Evolutionary conservation across 2,329 filamentous ascomycete species (phyloP).

Genomic region (Clarireedia monteithiana): DNA sequence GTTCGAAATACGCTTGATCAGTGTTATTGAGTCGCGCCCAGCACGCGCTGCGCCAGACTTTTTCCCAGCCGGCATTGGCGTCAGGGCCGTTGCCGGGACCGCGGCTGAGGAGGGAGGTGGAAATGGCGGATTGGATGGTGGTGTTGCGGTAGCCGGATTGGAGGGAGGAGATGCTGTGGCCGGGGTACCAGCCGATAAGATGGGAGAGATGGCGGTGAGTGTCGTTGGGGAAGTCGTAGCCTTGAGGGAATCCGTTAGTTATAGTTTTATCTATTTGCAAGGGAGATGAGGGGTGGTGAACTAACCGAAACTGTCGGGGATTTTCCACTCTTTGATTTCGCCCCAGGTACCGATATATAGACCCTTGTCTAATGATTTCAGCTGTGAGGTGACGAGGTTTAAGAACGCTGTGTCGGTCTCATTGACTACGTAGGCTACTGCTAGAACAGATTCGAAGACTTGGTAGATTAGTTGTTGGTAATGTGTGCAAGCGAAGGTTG

Average conservation of each 20-base stretch:
- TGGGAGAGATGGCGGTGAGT: constrained; percentile 48
- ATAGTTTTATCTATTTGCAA: constrained; percentile 35
- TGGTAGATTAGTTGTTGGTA: constrained; percentile 44
- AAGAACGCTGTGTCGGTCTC: constrained; percentile 29
- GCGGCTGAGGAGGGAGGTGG: constrained; percentile 37
- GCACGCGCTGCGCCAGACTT: constrained; percentile 49
- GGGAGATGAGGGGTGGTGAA: constrained; percentile 36
- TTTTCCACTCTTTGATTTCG: constrained; percentile 44
- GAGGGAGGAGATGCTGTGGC: constrained; percentile 40
- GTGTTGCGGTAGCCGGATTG: constrained; percentile 35
- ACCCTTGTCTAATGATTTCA: constrained; percentile 42
- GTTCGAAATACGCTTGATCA: constrained; percentile 38
- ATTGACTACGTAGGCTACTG: background rate
- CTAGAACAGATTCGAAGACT: constrained; percentile 11
- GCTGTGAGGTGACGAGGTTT: constrained; percentile 32
- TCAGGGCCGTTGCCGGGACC: constrained; percentile 40
- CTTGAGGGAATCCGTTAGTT: background rate
- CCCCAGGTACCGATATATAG: constrained; percentile 38
- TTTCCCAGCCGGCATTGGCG: constrained; percentile 49
- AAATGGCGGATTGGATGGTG: constrained; percentile 37
- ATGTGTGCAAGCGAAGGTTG: constrained; percentile 46
- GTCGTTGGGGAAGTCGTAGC: constrained; percentile 32
- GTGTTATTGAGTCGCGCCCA: constrained; percentile 49
- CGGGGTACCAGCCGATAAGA: constrained; percentile 48
- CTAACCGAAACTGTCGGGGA: constrained; percentile 22